These are phyloP conservation scores for Glonium stellatum DNA, from an alignment of 495 filamentous ascomycete species.

Conservation along the genomic window DNA sequence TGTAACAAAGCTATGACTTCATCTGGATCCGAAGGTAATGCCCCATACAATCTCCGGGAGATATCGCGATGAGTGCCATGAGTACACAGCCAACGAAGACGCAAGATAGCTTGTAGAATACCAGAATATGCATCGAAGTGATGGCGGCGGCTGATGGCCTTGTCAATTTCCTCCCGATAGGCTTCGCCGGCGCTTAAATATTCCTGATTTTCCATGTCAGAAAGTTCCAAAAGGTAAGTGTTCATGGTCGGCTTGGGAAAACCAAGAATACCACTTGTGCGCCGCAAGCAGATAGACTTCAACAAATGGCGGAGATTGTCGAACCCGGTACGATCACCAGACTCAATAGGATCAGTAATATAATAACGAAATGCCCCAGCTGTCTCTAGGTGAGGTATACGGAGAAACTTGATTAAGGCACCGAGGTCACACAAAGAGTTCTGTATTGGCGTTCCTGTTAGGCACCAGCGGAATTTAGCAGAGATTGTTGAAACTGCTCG, in stretches of 20 bases:
- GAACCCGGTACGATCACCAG: slow-evolving; percentile 5
- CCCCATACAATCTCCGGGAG: too few species aligned
- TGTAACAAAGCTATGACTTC: slow-evolving; percentile 1
- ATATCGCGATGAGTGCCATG: slow-evolving; percentile 11
- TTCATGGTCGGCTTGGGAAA: slow-evolving; percentile 5
- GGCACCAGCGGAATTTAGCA: slow-evolving; percentile 40
- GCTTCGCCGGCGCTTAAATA: too few species aligned
- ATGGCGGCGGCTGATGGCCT: too few species aligned
- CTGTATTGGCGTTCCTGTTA: slow-evolving; percentile 46
- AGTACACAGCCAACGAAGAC: slow-evolving; percentile 19
- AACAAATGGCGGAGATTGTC: slow-evolving; percentile 16
- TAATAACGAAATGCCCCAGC: slow-evolving; percentile 29
- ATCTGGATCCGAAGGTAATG: background rate
- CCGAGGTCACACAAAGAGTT: slow-evolving; percentile 47
- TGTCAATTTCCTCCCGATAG: too few species aligned
- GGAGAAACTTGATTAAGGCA: slow-evolving; percentile 43
- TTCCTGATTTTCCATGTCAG: too few species aligned
- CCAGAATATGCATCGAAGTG: too few species aligned
- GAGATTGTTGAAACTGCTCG: slow-evolving; percentile 2
- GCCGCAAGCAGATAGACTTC: slow-evolving; percentile 26
- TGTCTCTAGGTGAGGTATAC: slow-evolving; percentile 36
- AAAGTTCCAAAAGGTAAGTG: too few species aligned
- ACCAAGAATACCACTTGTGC: slow-evolving; percentile 29
- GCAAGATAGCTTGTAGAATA: slow-evolving; percentile 12
- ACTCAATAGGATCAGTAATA: slow-evolving; percentile 29